These are phyloP conservation scores for Tuber magnatum DNA, from an alignment of 495 filamentous ascomycete genomes.

Conservation along the genomic window DNA sequence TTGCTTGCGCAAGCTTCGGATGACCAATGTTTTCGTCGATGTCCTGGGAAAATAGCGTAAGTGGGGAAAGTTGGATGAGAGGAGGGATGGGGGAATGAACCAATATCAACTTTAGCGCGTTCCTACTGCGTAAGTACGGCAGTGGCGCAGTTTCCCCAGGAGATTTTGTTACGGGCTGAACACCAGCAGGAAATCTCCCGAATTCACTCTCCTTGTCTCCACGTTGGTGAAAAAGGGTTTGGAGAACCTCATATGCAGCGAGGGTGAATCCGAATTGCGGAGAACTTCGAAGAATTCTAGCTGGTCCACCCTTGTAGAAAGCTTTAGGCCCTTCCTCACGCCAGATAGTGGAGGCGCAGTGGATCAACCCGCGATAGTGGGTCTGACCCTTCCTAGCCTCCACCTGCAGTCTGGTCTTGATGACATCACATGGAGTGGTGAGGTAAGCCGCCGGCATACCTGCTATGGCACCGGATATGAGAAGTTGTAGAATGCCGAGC, in stretches of 20 bases:
- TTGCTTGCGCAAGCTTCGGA: constrained; percentile 51
- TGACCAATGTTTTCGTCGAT: constrained; percentile 84
- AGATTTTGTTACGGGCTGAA: constrained; percentile 39
- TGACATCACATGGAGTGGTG: constrained; percentile 95
- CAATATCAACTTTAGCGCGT: constrained; percentile 94
- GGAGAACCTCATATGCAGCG: constrained; percentile 85
- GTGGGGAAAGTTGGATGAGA: not conserved
- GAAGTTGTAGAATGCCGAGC: constrained; percentile 83
- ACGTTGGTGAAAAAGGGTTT: constrained; percentile 74
- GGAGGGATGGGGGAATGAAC: constrained; percentile 7
- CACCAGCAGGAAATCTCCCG: constrained; percentile 43
- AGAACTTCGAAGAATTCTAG: constrained; percentile 85
- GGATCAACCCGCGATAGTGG: constrained; percentile 74
- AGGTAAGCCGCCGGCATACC: constrained; percentile 98
- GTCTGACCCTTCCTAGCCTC: constrained; percentile 93
- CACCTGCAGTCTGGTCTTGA: constrained; percentile 96
- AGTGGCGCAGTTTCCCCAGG: constrained; percentile 56
- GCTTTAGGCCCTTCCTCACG: constrained; percentile 88
- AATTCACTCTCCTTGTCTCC: constrained; percentile 50
- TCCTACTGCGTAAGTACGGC: constrained; percentile 76
- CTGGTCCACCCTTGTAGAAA: constrained; percentile 97
- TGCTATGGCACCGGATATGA: constrained; percentile 90
- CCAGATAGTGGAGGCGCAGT: constrained; percentile 73
- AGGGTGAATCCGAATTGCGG: constrained; percentile 98
- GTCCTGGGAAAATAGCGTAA: constrained; percentile 46